Percentiles rank a stretch among this genome's conserved stretches.
phyloP scores from a whole-genome alignment of 257 asterid species.

The Penstemon barbatus region DNA sequence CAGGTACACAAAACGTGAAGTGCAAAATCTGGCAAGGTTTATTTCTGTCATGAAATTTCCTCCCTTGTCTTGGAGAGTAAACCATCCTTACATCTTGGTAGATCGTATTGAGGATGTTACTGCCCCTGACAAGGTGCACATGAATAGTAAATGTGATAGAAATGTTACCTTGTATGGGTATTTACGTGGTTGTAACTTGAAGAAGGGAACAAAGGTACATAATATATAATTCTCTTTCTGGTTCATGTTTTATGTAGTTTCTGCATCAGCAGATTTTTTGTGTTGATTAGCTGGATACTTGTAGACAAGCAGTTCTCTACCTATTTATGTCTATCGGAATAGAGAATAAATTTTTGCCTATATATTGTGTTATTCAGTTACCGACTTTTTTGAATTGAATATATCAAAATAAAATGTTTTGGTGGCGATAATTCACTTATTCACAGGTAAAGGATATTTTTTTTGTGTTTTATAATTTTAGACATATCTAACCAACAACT shows the following conservation, averaged over 20 bases:
- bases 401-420: background rate
- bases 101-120: slow-evolving; percentile 98
- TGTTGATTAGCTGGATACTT: slow-evolving; percentile 7
- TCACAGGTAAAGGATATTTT: background rate
- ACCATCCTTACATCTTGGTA: slow-evolving; percentile 90
- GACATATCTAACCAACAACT: background rate
- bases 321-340: background rate
- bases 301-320: background rate
- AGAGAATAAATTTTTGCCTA: too few relatives aligned
- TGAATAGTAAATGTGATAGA: slow-evolving; percentile 81
- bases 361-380: background rate
- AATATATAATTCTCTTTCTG: slow-evolving; percentile 6
- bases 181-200: slow-evolving; percentile 93
- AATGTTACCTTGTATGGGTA: slow-evolving; percentile 83
- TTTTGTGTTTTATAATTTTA: background rate
- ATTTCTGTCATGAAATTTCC: slow-evolving; percentile 97
- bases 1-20: slow-evolving; percentile 92
- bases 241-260: slow-evolving; percentile 5
- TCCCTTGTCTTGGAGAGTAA: slow-evolving; percentile 87
- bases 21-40: slow-evolving; percentile 94
- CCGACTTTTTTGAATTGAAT: background rate
- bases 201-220: slow-evolving; percentile 82
- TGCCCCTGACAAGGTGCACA: slow-evolving; percentile 76
- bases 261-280: background rate
- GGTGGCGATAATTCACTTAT: background rate